phyloP scores from a whole-genome alignment of 176 grass and related monocot genomes.

The Aegilops speltoides region DNA sequence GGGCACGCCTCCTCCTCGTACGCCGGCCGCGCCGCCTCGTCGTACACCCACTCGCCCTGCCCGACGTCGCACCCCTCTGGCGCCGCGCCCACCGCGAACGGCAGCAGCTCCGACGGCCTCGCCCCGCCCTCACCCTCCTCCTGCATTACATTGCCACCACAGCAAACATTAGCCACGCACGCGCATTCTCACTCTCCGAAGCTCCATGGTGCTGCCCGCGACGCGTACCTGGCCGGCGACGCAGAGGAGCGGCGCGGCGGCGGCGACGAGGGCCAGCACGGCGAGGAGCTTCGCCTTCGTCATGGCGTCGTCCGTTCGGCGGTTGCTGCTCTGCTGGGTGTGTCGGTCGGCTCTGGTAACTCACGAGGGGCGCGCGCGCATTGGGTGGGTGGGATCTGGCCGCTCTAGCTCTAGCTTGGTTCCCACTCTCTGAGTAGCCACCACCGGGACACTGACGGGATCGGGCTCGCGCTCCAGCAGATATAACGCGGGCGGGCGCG shows the following conservation, averaged over 20 bases:
- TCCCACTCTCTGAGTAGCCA: not conserved
- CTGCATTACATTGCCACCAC: not conserved
- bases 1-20: conserved; percentile 89
- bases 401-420: not conserved
- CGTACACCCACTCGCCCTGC: conserved; percentile 69
- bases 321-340: not conserved
- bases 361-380: not conserved
- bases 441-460: not conserved
- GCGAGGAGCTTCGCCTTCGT: conserved; percentile 36
- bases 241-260: conserved; percentile 10
- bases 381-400: conserved; percentile 35
- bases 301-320: not conserved
- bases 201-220: not conserved
- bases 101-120: conserved; percentile 18
- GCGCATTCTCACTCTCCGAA: not conserved
- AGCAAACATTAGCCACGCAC: not conserved
- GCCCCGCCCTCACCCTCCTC: conserved; percentile 13
- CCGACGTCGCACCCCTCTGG: conserved; percentile 56
- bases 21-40: conserved; percentile 59
- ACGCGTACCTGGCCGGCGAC: conserved; percentile 35
- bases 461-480: not conserved
- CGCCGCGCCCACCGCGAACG: conserved; percentile 60
- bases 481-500: conserved; percentile 14
- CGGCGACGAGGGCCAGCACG: conserved; percentile 32
- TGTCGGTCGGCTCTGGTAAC: not conserved